Evolutionary conservation across 306 rosid species (phyloP).

Genomic region (Trifolium subterraneum): DNA sequence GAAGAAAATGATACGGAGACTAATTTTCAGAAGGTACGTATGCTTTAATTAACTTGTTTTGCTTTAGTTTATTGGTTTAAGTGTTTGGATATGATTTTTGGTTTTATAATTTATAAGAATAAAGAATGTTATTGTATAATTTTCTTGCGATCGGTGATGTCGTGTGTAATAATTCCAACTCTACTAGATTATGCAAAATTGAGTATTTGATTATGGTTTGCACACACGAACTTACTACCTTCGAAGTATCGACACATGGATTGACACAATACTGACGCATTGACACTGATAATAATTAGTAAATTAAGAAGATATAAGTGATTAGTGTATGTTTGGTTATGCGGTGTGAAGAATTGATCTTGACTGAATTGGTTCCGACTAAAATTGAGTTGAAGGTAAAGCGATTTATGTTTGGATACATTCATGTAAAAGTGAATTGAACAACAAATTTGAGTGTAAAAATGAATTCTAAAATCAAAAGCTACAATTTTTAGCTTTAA

Average conservation of each 20-base stretch:
- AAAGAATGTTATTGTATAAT: neutral
- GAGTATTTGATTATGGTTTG: conserved; percentile 29
- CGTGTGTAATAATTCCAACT: neutral
- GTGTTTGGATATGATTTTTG: neutral
- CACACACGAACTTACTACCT: neutral
- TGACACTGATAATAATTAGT: too few relatives aligned
- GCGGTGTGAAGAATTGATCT: too few relatives aligned
- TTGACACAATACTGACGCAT: too few relatives aligned
- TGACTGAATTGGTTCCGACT: neutral
- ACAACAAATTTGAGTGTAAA: too few relatives aligned
- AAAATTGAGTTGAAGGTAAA: too few relatives aligned
- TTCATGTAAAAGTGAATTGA: too few relatives aligned
- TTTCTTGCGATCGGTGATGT: conserved; percentile 2
- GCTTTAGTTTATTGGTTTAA: neutral
- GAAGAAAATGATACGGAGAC: conserved; percentile 83
- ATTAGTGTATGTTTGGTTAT: too few relatives aligned
- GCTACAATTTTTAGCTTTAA: too few relatives aligned
- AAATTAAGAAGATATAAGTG: too few relatives aligned
- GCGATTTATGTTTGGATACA: too few relatives aligned
- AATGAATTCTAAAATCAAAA: too few relatives aligned
- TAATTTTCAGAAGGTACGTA: conserved; percentile 84
- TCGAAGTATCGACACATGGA: too few relatives aligned
- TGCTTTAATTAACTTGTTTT: conserved; percentile 7
- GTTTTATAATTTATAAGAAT: conserved; percentile 36
- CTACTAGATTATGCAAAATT: neutral